These are phyloP conservation scores for Scutellaria galericulata DNA, from an alignment of 257 asterid species.

Conservation along the genomic window DNA sequence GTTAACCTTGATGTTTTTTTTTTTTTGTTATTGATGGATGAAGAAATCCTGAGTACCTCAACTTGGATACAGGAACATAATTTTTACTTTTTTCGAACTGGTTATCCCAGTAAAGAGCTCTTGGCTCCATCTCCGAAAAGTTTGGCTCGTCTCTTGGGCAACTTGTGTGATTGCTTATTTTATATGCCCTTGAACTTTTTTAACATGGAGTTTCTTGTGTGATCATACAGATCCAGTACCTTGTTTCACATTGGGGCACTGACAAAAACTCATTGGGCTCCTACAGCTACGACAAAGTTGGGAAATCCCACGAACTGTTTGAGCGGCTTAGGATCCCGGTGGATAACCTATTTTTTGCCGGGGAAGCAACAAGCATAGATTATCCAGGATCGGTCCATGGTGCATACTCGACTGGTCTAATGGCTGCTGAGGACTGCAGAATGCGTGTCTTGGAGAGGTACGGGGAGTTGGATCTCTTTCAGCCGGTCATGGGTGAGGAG, in stretches of 20 bases:
- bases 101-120: no score
- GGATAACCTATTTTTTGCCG: slow-evolving; percentile 85
- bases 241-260: slow-evolving; percentile 87
- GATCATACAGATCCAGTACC: slow-evolving; percentile 68
- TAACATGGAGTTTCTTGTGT: slow-evolving; percentile 1
- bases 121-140: no score
- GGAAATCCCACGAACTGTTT: slow-evolving; percentile 72
- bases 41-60: no score
- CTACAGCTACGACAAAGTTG: slow-evolving; percentile 82
- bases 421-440: slow-evolving; percentile 93
- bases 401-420: slow-evolving; percentile 81
- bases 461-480: slow-evolving; percentile 78
- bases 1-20: no score
- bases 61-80: no score
- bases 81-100: no score
- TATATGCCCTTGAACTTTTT: background rate
- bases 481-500: slow-evolving; percentile 79
- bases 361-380: slow-evolving; percentile 71
- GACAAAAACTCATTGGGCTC: slow-evolving; percentile 78
- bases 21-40: no score
- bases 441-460: slow-evolving; percentile 89
- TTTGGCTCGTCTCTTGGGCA: background rate
- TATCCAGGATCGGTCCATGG: slow-evolving; percentile 95
- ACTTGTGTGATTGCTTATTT: background rate
- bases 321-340: slow-evolving; percentile 79